These are phyloP conservation scores for Globisporangium nagaii DNA, from an alignment of 352 stramenopile species.

Conservation along the genomic window DNA sequence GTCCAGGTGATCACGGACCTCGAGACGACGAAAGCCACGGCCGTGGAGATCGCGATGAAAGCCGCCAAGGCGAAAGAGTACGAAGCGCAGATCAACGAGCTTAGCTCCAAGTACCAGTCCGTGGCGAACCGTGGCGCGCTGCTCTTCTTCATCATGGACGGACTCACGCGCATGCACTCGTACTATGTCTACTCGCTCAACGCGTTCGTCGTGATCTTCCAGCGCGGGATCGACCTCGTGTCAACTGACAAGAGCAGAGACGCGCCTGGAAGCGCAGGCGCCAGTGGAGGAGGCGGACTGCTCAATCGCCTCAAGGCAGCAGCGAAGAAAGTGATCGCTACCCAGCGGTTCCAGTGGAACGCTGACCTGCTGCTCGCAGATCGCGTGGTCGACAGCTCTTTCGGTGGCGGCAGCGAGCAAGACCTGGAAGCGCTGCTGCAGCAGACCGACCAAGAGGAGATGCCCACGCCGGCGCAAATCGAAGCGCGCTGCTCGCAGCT, in stretches of 20 bases:
- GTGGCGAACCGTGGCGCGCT: constrained; percentile 90
- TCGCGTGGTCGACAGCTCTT: constrained; percentile 42
- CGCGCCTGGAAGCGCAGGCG: constrained; percentile 8
- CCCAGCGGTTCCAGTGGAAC: constrained; percentile 85
- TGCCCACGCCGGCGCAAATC: constrained; percentile 47
- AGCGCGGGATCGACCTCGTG: constrained; percentile 92
- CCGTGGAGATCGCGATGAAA: constrained; percentile 77
- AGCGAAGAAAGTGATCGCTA: constrained; percentile 80
- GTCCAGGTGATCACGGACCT: constrained; percentile 94
- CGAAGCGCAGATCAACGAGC: constrained; percentile 74
- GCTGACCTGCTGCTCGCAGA: constrained; percentile 74
- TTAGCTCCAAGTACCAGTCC: constrained; percentile 89
- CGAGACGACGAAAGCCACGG: constrained; percentile 91
- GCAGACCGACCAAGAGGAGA: constrained; percentile 61
- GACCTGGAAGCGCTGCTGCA: constrained; percentile 60
- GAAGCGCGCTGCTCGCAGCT: constrained; percentile 47
- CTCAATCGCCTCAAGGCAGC: constrained; percentile 70
- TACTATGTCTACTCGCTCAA: constrained; percentile 96
- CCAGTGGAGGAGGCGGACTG: constrained; percentile 23
- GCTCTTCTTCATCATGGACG: constrained; percentile 95
- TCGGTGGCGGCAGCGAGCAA: constrained; percentile 27
- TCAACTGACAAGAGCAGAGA: constrained; percentile 30
- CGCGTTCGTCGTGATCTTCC: constrained; percentile 94
- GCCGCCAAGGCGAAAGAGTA: constrained; percentile 72
- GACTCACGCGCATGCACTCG: constrained; percentile 88